phyloP scores from a whole-genome alignment of 1,284 basidiomycete genomes.

The Melampsora abietis-canadensis region DNA sequence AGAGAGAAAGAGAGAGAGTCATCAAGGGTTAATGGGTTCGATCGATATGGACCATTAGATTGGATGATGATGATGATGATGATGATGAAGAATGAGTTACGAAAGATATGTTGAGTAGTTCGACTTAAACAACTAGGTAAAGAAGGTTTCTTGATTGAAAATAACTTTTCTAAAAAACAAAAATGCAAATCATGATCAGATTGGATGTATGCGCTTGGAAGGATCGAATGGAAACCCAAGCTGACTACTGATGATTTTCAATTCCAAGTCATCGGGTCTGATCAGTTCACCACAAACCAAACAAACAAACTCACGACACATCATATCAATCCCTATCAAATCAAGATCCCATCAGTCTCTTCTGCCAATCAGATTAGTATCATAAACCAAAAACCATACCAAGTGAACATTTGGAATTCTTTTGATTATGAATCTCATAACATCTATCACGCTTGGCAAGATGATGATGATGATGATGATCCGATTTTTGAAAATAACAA shows the following conservation, averaged over 20 bases:
- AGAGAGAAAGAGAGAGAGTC: too few species aligned
- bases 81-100: not conserved
- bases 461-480: not conserved
- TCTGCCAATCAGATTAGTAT: too few species aligned
- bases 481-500: not conserved
- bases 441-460: not conserved
- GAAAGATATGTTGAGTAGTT: conserved; percentile 33
- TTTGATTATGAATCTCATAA: conserved; percentile 7
- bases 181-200: not conserved
- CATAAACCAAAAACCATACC: too few species aligned
- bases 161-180: conserved; percentile 4
- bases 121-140: conserved; percentile 25
- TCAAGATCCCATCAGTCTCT: not conserved
- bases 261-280: conserved; percentile 19
- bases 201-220: not conserved
- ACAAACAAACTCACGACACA: conserved; percentile 36
- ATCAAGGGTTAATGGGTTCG: too few species aligned
- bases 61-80: too few species aligned
- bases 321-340: conserved; percentile 15
- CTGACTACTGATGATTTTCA: conserved; percentile 24
- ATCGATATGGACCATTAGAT: too few species aligned
- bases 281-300: conserved; percentile 32
- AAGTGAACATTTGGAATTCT: conserved; percentile 17
- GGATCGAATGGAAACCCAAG: not conserved
- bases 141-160: conserved; percentile 17